A percentile compares a stretch with the other conserved stretches of the same genome.
These are phyloP conservation scores for Striga hermonthica DNA, from an alignment of 305 asterid species.

Conservation along the genomic window DNA sequence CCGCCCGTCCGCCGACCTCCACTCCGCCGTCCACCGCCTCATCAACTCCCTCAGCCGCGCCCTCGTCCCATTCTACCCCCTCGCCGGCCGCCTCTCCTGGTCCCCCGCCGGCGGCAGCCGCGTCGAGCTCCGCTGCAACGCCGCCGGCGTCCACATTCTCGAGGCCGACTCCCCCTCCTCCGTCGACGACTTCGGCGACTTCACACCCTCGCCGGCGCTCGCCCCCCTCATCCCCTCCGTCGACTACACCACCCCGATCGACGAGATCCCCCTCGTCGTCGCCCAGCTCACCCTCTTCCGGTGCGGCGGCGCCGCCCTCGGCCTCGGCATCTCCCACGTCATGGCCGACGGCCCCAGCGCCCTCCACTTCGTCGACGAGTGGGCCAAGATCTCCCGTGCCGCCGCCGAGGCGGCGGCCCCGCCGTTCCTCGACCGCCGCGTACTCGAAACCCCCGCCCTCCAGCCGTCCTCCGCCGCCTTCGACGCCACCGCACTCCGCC, in stretches of 20 bases:
- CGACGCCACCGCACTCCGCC: constrained; percentile 55
- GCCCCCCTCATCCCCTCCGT: constrained; percentile 52
- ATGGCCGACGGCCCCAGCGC: constrained; percentile 73
- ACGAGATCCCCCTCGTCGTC: constrained; percentile 55
- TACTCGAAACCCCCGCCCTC: constrained; percentile 39
- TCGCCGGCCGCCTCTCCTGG: constrained; percentile 64
- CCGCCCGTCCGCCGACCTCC: constrained; percentile 28
- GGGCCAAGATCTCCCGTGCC: constrained; percentile 70
- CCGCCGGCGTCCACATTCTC: constrained; percentile 53
- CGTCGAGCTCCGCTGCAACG: constrained; percentile 65
- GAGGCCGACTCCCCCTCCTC: constrained; percentile 56
- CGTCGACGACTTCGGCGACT: constrained; percentile 63
- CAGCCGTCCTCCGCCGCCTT: constrained; percentile 10
- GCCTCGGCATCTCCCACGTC: constrained; percentile 67
- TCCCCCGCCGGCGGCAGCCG: constrained; percentile 53
- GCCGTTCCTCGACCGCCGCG: constrained; percentile 57
- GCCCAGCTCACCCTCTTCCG: constrained; percentile 62
- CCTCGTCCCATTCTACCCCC: constrained; percentile 60
- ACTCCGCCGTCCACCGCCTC: constrained; percentile 30
- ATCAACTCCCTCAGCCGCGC: constrained; percentile 52
- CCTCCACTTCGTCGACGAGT: constrained; percentile 67
- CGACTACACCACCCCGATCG: constrained; percentile 59
- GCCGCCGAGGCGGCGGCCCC: constrained; percentile 36
- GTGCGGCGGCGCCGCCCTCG: constrained; percentile 74
- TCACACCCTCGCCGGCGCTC: constrained; percentile 55